Evolutionary conservation across 768 basidiomycete genomes (phyloP), one percentile per base, ranked within the genome.

Genomic region (Leccinum barrowsii): DNA sequence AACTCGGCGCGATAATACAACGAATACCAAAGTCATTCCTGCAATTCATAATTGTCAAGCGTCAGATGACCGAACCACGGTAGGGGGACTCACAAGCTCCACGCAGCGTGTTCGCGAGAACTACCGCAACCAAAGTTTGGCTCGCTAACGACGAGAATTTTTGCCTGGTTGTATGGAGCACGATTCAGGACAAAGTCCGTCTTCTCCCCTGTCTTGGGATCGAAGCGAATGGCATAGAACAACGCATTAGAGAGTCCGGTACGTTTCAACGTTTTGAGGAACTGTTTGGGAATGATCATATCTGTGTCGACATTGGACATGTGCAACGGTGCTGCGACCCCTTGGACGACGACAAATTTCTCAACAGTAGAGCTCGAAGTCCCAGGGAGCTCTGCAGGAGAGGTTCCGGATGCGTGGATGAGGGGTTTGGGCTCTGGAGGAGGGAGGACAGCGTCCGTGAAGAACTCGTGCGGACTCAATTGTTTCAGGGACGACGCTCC

Each of bases 201-300:
- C 63, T 89, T 84, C 56, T 82, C 79, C n/a, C 86, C 87, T 4
- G 91, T 90, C 63, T 86, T 80, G 5, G 86, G 83, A 67, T 93
- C 84, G 68, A 86, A 87, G 50, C 93, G 84, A 42, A 90, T 76
- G n/a, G 88, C 82, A 70, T 81, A 88, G 80, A 96, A 96, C 52
- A 94, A 76, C 19, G 89, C 92, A 56, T 87, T 77, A 7, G 90
- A 89, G 49, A 96, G 80, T 48, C 93, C 93, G 44, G 93, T 94
- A 55, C 93, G 83, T 73, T 94, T 92, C 66, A 96, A 75, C 0
- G 93, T 95, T 75, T 94, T 95, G 73, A 95, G 75, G 78, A 94
- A 95, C 67, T 94, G 92, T 67, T 94, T 94, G 3, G 93, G 93
- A 68, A 95, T 94, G 71, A 96, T 92, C 84, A 89, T 90, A 67